phyloP scores from a whole-genome alignment of 352 stramenopile species.

The Nothophytophthora sp. region DNA sequence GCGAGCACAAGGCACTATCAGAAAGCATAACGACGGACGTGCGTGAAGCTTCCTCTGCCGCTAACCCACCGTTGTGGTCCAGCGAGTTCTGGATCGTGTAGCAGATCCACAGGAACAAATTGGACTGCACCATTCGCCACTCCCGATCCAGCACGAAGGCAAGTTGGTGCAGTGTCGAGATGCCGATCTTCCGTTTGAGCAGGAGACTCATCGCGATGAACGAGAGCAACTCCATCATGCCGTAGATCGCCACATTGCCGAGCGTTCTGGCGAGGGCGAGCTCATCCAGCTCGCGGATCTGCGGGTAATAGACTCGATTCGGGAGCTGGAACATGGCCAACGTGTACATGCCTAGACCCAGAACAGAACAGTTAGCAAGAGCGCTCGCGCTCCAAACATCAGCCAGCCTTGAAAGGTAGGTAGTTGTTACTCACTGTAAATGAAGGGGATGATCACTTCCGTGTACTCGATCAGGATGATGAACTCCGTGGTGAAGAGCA shows the following conservation, averaged over 20 bases:
- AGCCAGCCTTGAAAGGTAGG: neutral
- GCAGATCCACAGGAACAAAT: conserved; percentile 4
- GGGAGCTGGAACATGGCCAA: conserved; percentile 22
- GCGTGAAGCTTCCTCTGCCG: neutral
- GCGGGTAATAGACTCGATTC: conserved; percentile 26
- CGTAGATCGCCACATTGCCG: conserved; percentile 24
- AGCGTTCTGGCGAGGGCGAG: conserved; percentile 5
- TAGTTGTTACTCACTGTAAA: conserved; percentile 30
- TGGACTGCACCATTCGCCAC: conserved; percentile 29
- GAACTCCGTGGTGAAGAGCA: conserved; percentile 3
- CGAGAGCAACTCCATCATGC: conserved; percentile 19
- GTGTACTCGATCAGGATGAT: conserved; percentile 7
- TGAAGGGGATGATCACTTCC: conserved; percentile 29
- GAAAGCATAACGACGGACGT: neutral
- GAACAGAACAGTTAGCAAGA: neutral
- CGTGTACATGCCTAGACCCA: conserved; percentile 23
- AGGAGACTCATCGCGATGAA: conserved; percentile 7
- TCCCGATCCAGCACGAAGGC: conserved; percentile 36
- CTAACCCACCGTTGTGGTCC: neutral
- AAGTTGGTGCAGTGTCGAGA: conserved; percentile 23
- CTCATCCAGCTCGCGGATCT: conserved; percentile 20
- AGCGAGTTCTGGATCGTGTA: conserved; percentile 2
- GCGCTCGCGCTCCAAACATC: neutral
- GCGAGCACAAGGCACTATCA: too few relatives aligned
- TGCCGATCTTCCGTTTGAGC: conserved; percentile 13